Percentiles rank a stretch among this genome's conserved stretches.
Conservation (phyloP, 805 yeast species). For the Schizosaccharomyces cryophilus region DNA sequence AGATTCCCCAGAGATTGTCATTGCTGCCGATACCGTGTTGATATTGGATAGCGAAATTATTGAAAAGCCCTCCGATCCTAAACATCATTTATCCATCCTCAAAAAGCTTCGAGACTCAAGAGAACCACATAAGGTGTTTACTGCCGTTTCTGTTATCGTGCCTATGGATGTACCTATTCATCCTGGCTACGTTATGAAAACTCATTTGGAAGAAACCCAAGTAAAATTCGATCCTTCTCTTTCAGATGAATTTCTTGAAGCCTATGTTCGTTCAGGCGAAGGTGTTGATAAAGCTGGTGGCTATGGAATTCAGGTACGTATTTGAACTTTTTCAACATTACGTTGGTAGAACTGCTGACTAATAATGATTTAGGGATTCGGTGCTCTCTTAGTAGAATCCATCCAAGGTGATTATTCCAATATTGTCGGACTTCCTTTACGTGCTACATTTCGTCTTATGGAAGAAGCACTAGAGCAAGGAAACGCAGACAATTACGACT, state of each 20-base stretch:
- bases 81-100: slow-evolving; percentile 27
- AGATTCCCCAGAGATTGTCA: slow-evolving; percentile 14
- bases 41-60: slow-evolving; percentile 32
- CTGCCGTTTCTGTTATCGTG: slow-evolving; percentile 28
- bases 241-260: slow-evolving; percentile 29
- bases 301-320: slow-evolving; percentile 26
- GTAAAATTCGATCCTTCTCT: slow-evolving; percentile 18
- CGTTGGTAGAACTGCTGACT: background rate
- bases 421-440: slow-evolving; percentile 68
- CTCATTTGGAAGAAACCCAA: slow-evolving; percentile 20
- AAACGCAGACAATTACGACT: background rate
- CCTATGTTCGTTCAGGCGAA: slow-evolving; percentile 47
- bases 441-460: slow-evolving; percentile 26
- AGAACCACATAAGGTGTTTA: slow-evolving; percentile 24
- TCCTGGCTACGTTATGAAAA: slow-evolving; percentile 20
- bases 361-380: slow-evolving; percentile 28
- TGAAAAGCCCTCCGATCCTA: slow-evolving; percentile 53
- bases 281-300: slow-evolving; percentile 82
- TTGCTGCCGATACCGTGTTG: slow-evolving; percentile 62
- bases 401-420: slow-evolving; percentile 66
- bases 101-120: slow-evolving; percentile 22
- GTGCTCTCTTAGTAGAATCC: slow-evolving; percentile 30
- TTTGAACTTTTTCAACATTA: background rate
- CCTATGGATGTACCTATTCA: slow-evolving; percentile 19
- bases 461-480: slow-evolving; percentile 11